Evolutionary conservation across 129 eudicot species (phyloP), one percentile per base, ranked within the genome.

Genomic region (Arctium lappa): DNA sequence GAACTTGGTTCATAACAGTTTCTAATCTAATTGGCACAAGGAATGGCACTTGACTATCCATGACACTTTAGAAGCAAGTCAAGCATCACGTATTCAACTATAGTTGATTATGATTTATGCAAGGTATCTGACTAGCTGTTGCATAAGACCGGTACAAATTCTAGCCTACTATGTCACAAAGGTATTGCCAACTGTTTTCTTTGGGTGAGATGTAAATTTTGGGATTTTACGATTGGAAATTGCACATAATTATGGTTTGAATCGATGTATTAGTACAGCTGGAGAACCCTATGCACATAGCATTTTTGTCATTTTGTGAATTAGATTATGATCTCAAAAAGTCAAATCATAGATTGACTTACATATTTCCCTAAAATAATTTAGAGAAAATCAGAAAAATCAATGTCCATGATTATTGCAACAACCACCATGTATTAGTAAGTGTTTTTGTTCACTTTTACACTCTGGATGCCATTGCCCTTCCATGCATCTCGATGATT

Each of bases 241-340:
- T 69, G 76, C 73, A 33, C 12, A 48, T 1, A 34, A 40, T 48
- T 15, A 71, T 72, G 37, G 27, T 37, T 65, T 78, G 36, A 30
- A 12, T 27, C 11, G 6, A 15, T 38, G 34, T 12, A 8, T 80
- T 50, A 27, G 1, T 46, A 11, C 75, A 15, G 33, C 32, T 1
- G 76, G 82, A 68, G 44, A 69, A 79, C 18, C 15, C 66, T 70
- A 32, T 33, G 11, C 46, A 79, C 48, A 44, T 42, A 63, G 50
- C 48, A 12, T 12, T 48, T 46, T 70, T n/a, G 76, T 46, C 29
- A 71, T 27, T 40, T 40, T 39, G 36, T 74, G 62, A 39, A 74
- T 32, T 44, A 76, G 50, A 80, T 80, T 34, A 46, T 70, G 75
- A 39, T 60, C 27, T 56, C 4, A 16, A 16, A 60, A 60, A 60